Evolutionary conservation across 2,329 filamentous ascomycete genomes (phyloP), one percentile per base, ranked within the genome.

Genomic region (Alternaria gaisen): DNA sequence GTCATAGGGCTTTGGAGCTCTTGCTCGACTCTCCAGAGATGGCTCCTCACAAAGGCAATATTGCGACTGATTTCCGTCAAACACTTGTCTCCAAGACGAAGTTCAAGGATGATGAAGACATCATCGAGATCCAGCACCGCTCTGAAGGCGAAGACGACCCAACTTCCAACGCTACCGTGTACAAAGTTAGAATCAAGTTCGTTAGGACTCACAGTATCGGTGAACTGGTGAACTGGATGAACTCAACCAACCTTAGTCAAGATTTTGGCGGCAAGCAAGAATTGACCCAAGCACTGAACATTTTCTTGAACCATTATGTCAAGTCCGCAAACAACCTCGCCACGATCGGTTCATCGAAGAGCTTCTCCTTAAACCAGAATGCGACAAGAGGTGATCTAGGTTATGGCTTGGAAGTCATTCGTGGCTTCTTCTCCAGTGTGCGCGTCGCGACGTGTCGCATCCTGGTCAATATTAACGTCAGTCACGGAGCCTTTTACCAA

Each of bases 381-480:
- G 46, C 64, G 8, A 50, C 32, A 4, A 58, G 11, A 1, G 72
- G 72, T 4, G 71, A 80, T 42, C 79, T 90, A 0, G 82, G 80
- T 7, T 78, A 75, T 11, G 86, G 86, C 2, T 77, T 90, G 0
- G 78, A 84, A 55, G 86, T 85, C 1, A 75, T 88, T 11, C 82
- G 87, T 38, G 88, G 88, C 0, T 90, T 85, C 74, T 89, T 86
- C 67, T 79, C 85, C 9, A 88, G 86, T 67, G 84, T 87, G 44
- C 84, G 88, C 5, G 79, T 84, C 9, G 84, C 85, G 1, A 86
- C 86, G 20, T 81, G 81, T 40, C 82, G 86, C 7, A 77, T 89
- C 14, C 70, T 90, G 1, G 73, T 89, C 24, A 90, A 90, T 53
- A 79, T 89, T 3, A 87, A 90, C 54, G 85, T 89, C 43, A 86